Evolutionary conservation across 2,329 filamentous ascomycete species (phyloP).

Genomic region (Sarocladiaceae sp.): DNA sequence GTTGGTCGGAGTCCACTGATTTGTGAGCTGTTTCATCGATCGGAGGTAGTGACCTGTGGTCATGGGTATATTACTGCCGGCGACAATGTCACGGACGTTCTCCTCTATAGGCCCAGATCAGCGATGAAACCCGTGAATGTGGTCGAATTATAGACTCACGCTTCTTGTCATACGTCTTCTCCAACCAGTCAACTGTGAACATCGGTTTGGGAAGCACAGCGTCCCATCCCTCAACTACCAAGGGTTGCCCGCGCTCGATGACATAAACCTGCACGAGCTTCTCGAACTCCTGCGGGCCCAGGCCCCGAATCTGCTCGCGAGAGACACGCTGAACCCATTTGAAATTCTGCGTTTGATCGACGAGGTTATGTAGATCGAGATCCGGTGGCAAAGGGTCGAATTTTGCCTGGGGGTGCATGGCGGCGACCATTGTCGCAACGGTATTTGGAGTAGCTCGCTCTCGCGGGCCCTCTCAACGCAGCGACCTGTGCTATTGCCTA

Average conservation of each 20-base stretch:
- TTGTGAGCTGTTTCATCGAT: conserved; percentile 75
- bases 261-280: conserved; percentile 80
- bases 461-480: not conserved
- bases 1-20: conserved; percentile 70
- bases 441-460: not conserved
- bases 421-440: conserved; percentile 20
- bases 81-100: conserved; percentile 72
- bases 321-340: conserved; percentile 79
- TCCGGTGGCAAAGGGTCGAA: conserved; percentile 89
- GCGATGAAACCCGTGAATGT: not conserved
- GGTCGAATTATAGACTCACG: conserved; percentile 40
- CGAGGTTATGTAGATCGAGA: conserved; percentile 68
- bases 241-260: conserved; percentile 74
- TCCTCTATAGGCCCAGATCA: conserved; percentile 53
- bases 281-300: conserved; percentile 76
- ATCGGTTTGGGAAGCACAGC: conserved; percentile 66
- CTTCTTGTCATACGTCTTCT: conserved; percentile 71
- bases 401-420: conserved; percentile 73
- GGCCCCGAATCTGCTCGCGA: conserved; percentile 67
- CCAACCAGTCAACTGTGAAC: conserved; percentile 77
- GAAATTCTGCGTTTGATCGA: conserved; percentile 77
- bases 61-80: conserved; percentile 70
- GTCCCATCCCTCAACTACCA: conserved; percentile 89
- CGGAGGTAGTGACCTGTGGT: conserved; percentile 86
- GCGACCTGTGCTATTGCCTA: not conserved